phyloP scores from a whole-genome alignment of 1,284 basidiomycete species.

The Exsudoporus floridanus region DNA sequence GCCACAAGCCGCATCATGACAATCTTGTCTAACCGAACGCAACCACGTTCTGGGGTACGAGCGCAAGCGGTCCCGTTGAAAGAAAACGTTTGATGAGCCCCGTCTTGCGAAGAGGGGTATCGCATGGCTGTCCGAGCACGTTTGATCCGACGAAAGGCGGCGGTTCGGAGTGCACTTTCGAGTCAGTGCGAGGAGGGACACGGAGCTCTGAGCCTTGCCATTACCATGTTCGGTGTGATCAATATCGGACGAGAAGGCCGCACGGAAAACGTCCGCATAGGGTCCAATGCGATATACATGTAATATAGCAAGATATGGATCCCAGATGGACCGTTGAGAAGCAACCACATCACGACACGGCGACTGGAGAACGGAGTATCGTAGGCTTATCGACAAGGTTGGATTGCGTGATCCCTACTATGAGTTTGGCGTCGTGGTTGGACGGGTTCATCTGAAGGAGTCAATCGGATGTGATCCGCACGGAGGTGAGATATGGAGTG shows the following conservation, averaged over 20 bases:
- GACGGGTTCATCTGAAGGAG: background rate
- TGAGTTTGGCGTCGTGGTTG: background rate
- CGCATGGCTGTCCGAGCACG: background rate
- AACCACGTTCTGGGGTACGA: conserved; percentile 33
- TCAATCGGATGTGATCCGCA: conserved; percentile 23
- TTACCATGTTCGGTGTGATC: background rate
- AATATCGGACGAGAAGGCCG: conserved; percentile 10
- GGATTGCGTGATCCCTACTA: conserved; percentile 10
- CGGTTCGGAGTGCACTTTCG: background rate
- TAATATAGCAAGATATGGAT: conserved; percentile 19
- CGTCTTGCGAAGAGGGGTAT: background rate
- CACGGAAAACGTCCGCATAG: conserved; percentile 20
- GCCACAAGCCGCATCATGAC: conserved; percentile 3
- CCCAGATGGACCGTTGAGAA: conserved; percentile 3
- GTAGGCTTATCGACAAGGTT: conserved; percentile 16
- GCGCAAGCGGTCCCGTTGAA: conserved; percentile 18
- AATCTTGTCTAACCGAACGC: conserved; percentile 6
- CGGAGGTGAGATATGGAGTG: conserved; percentile 10
- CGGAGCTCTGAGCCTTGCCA: conserved; percentile 2
- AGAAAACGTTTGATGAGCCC: background rate
- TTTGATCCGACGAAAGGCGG: conserved; percentile 13
- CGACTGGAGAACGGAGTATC: conserved; percentile 11
- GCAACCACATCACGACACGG: conserved; percentile 4
- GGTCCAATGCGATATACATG: conserved; percentile 19
- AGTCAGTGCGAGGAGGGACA: background rate